Evolutionary conservation across 2,329 filamentous ascomycete species (phyloP), one percentile per base, ranked within the genome.

Genomic region (Corinectria fuckeliana): DNA sequence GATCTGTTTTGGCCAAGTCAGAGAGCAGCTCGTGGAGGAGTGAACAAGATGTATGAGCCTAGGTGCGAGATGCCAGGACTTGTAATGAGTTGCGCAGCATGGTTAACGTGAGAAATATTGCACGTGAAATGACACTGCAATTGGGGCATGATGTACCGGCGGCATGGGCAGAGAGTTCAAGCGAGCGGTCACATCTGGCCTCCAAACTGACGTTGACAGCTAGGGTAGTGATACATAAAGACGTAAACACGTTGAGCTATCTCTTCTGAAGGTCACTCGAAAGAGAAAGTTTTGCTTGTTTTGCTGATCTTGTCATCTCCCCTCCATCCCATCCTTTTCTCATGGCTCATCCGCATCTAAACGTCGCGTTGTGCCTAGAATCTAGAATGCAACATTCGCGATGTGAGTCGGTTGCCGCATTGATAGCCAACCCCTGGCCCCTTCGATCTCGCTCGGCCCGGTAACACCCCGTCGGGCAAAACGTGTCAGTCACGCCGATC

Each of bases 361-460:
- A 18, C 21, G 14, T 30, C 50, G 20, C 5, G n/a, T 16, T 25
- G 42, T 25, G 25, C 20, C 16, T 30, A 26, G 28, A 14, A 39
- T 18, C 16, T 30, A 26, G 28, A 14, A 39, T 18, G 25, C 30
- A 8, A 30, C 26, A 26, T 34, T 44, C 47, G 30, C 39, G 18
- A 51, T 60, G 60, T 51, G 53, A 57, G 58, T 55, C 38, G 61
- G 66, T 53, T 61, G 59, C 63, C 50, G 59, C 60, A 57, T 56
- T 67, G 52, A 47, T 42, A 48, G 47, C 65, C 67, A 48, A 50
- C 65, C 67, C 65, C 67, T 50, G 50, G 53, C 30, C 50, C 52
- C 54, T n/a, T 59, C 49, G 58, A 58, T 62, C 65, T 65, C 67
- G 67, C 65, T 65, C 67, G 67, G 67, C 56, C 61, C 61, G 54